Conservation (phyloP, 352 stramenopile species). For the Globisporangium uncinulatum region DNA sequence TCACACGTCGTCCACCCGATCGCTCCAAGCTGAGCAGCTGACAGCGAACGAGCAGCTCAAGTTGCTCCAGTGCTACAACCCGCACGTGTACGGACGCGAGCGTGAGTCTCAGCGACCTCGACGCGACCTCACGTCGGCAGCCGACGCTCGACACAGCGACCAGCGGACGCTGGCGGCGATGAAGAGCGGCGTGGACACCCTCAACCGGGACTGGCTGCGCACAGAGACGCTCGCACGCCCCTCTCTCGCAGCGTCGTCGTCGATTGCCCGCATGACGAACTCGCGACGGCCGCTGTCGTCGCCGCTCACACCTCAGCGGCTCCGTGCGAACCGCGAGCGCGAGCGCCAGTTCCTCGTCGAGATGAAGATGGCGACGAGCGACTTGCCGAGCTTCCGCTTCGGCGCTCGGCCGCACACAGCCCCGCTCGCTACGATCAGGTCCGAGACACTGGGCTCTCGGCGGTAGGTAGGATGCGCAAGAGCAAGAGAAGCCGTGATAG, state of each 20-base stretch:
- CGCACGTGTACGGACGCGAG: slow-evolving; percentile 26
- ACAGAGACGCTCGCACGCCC: slow-evolving; percentile 1
- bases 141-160: slow-evolving; percentile 3
- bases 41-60: slow-evolving; percentile 39
- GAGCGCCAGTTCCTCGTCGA: slow-evolving; percentile 14
- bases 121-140: not conserved
- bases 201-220: slow-evolving; percentile 10
- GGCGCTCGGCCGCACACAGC: slow-evolving; percentile 11
- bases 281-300: slow-evolving; percentile 6
- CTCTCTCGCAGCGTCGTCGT: not conserved
- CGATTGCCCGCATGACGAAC: slow-evolving; percentile 4
- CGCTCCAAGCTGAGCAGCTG: slow-evolving; percentile 17
- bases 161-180: slow-evolving; percentile 9
- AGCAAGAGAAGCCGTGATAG: not conserved
- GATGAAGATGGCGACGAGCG: slow-evolving; percentile 12
- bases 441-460: not conserved
- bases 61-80: slow-evolving; percentile 61
- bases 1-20: slow-evolving; percentile 13
- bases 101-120: slow-evolving; percentile 1
- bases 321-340: slow-evolving; percentile 9
- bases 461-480: not conserved
- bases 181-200: slow-evolving; percentile 5
- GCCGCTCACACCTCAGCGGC: slow-evolving; percentile 2
- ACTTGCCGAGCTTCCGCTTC: slow-evolving; percentile 10
- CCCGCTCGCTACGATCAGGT: not conserved